phyloP scores from a whole-genome alignment of 2,329 filamentous ascomycete genomes.

The Ceratocystiopsis minuta region DNA sequence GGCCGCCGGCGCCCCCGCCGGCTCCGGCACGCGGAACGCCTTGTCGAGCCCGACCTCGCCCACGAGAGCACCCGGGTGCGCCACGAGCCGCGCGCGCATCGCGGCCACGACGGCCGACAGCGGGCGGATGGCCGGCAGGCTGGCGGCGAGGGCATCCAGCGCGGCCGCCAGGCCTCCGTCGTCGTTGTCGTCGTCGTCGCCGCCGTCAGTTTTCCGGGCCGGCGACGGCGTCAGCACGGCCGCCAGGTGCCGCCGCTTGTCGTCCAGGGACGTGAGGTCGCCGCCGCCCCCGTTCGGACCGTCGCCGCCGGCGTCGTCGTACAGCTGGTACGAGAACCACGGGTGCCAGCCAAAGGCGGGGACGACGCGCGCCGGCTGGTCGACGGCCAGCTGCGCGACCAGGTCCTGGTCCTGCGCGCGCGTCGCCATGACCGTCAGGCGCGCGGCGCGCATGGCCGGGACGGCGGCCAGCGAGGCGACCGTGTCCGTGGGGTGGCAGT shows the following conservation, averaged over 20 bases:
- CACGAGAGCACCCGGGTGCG: slow-evolving; percentile 43
- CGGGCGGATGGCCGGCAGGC: slow-evolving; percentile 41
- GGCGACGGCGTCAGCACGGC: slow-evolving; percentile 42
- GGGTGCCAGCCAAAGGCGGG: slow-evolving; percentile 79
- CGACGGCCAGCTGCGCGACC: slow-evolving; percentile 41
- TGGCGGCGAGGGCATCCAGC: slow-evolving; percentile 24
- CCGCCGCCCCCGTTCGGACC: not conserved
- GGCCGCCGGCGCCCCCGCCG: slow-evolving; percentile 19
- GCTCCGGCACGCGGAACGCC: slow-evolving; percentile 52
- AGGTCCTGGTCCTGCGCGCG: slow-evolving; percentile 58
- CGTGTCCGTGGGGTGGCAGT: slow-evolving; percentile 72
- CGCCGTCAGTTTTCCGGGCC: slow-evolving; percentile 8
- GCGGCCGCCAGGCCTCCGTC: slow-evolving; percentile 16
- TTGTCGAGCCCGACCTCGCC: slow-evolving; percentile 68
- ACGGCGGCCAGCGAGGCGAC: slow-evolving; percentile 43
- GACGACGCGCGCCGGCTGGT: slow-evolving; percentile 33
- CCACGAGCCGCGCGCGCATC: slow-evolving; percentile 34
- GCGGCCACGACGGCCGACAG: slow-evolving; percentile 24
- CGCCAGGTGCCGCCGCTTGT: slow-evolving; percentile 43
- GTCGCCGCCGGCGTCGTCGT: slow-evolving; percentile 31
- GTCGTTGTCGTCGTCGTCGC: not conserved
- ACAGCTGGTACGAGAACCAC: slow-evolving; percentile 69
- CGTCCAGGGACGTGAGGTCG: slow-evolving; percentile 8
- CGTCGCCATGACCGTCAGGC: slow-evolving; percentile 61
- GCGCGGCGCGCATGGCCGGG: slow-evolving; percentile 44